Evolutionary conservation across 208 protist species (phyloP).

Genomic region (Trypanosoma melophagium): DNA sequence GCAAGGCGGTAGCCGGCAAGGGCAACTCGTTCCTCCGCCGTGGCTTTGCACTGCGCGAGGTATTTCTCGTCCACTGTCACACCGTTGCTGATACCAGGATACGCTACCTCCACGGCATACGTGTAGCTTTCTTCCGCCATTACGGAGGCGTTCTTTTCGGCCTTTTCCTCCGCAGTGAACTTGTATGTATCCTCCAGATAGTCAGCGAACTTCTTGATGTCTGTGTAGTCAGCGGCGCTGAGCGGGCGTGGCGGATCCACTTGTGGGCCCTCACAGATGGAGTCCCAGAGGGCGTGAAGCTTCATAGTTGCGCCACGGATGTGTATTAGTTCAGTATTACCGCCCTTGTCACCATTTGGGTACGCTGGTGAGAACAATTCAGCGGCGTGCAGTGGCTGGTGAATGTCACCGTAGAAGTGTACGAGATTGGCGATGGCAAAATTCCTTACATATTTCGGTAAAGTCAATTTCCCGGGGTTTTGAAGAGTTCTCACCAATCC

Average conservation of each 20-base stretch:
- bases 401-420: slow-evolving; percentile 85
- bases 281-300: slow-evolving; percentile 85
- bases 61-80: slow-evolving; percentile 25
- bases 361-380: slow-evolving; percentile 39
- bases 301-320: slow-evolving; percentile 34
- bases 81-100: slow-evolving; percentile 43
- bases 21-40: slow-evolving; percentile 19
- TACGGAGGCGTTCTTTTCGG: slow-evolving; percentile 16
- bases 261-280: slow-evolving; percentile 47
- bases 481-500: slow-evolving; percentile 32
- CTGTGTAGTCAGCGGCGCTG: slow-evolving; percentile 29
- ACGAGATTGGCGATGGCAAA: slow-evolving; percentile 77
- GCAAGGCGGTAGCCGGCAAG: slow-evolving; percentile 41
- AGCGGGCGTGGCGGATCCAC: slow-evolving; percentile 42
- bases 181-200: slow-evolving; percentile 64
- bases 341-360: slow-evolving; percentile 71
- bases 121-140: slow-evolving; percentile 67
- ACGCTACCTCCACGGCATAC: slow-evolving; percentile 66
- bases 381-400: slow-evolving; percentile 80
- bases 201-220: slow-evolving; percentile 44
- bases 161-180: slow-evolving; percentile 28
- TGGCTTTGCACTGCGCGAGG: neutral
- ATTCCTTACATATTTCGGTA: slow-evolving; percentile 37
- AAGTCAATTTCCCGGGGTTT: neutral
- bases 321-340: slow-evolving; percentile 54